Base-by-base conservation (phyloP, 148 eudicot genomes). In the Drosera capensis region DNA sequence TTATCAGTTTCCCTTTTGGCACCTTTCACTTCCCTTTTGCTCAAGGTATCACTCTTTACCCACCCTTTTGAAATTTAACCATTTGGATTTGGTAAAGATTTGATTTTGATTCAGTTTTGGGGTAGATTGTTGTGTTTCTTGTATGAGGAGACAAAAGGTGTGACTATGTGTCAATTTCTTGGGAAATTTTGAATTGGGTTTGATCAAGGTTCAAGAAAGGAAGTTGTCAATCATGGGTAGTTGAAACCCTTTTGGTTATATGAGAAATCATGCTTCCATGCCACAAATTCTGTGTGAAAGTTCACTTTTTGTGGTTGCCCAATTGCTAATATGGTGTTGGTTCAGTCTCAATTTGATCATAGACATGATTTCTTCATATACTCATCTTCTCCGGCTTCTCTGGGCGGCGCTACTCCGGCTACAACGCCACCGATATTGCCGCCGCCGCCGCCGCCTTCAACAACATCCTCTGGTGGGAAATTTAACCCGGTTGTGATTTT, bases 401-500 rank as follows among this genome's bases (percentile, higher is more conserved):
- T n/a, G n/a, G n/a, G 3, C 0, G 11, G 2, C 14, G 11, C 6
- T 34, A 9, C 38, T 34, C 38, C n/a, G 9, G 11, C 38, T 34
- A 9, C 38, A 40, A 14, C 18, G 40, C n/a, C 41, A 20, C 7
- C 38, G 6, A n/a, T 14, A 22, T 24, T 26, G 38, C 38, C 38
- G 38, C 38, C 64, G 20, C 15, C 52, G 47, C 35, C 56, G 41
- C 21, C 79, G 12, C 25, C 66, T 37, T 40, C 71, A 18, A 20
- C 71, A 36, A 37, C 77, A 2, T 40, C 70, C 44, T 59, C 70
- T 2, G 71, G 67, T 9, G 58, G 63, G 11, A 73, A 67, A 61
- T 68, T 66, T 22, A 71, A 71, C 43, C 77, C 77, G 20, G 57
- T 66, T 21, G 51, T 73, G 31, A 60, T 73, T 42, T 60, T 77